These are phyloP conservation scores for Pyrenochaeta sp. DNA, from an alignment of 2,329 filamentous ascomycete species.

Conservation along the genomic window DNA sequence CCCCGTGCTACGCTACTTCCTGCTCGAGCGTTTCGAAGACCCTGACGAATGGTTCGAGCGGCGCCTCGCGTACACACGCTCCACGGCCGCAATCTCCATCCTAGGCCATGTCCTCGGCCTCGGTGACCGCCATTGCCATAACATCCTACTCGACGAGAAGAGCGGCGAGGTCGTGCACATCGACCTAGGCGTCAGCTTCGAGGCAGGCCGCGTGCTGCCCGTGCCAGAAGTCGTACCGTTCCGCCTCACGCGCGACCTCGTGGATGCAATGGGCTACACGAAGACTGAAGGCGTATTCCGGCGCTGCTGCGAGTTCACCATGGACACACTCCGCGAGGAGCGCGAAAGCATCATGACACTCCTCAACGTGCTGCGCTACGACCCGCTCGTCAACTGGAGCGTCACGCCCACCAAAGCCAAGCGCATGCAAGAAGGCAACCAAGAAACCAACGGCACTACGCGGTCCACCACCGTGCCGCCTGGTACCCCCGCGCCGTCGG, in stretches of 20 bases:
- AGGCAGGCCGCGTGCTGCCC: slow-evolving; percentile 92
- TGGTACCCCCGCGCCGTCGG: slow-evolving; percentile 40
- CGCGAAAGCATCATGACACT: slow-evolving; percentile 98
- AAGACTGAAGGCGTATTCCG: slow-evolving; percentile 96
- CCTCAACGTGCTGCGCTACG: slow-evolving; percentile 95
- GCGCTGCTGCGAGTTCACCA: slow-evolving; percentile 96
- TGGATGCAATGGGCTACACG: slow-evolving; percentile 96
- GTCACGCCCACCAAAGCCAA: slow-evolving; percentile 74
- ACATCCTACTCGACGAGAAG: slow-evolving; percentile 89
- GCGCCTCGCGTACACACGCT: slow-evolving; percentile 88
- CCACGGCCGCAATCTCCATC: slow-evolving; percentile 93
- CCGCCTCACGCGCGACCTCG: slow-evolving; percentile 88
- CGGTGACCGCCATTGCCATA: slow-evolving; percentile 94
- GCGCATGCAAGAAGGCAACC: slow-evolving; percentile 68
- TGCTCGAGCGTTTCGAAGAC: slow-evolving; percentile 91
- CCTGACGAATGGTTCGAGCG: slow-evolving; percentile 96
- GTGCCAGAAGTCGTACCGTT: slow-evolving; percentile 97
- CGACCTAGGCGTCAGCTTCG: slow-evolving; percentile 95
- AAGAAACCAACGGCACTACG: slow-evolving; percentile 55
- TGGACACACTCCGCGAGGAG: slow-evolving; percentile 93
- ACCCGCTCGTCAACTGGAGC: slow-evolving; percentile 96
- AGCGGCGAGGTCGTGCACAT: slow-evolving; percentile 97
- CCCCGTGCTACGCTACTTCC: slow-evolving; percentile 95
- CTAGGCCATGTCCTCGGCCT: slow-evolving; percentile 91
- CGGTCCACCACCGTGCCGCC: slow-evolving; percentile 40